Evolutionary conservation across 2,329 filamentous ascomycete species (phyloP).

Genomic region (Basipetospora chlamydospora): DNA sequence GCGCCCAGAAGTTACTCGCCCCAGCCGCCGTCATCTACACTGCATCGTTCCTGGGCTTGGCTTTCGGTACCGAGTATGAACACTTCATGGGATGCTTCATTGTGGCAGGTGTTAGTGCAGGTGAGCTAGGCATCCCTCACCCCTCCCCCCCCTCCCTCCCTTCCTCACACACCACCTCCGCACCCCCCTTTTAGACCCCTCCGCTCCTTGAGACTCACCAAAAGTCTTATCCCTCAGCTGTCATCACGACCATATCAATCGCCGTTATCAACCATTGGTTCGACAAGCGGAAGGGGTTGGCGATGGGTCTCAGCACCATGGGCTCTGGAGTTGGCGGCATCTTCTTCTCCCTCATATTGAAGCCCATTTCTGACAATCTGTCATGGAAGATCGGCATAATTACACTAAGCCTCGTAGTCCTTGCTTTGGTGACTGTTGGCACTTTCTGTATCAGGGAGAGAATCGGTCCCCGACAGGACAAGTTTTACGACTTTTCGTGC

Average conservation of each 20-base stretch:
- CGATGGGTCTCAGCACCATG: constrained; percentile 62
- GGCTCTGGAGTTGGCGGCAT: constrained; percentile 59
- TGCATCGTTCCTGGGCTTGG: constrained; percentile 14
- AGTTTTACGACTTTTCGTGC: constrained; percentile 8
- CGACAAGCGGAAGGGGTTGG: constrained; percentile 54
- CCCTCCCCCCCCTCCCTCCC: constrained; percentile 36
- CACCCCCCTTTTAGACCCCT: too few species aligned
- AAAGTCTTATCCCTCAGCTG: constrained; percentile 41
- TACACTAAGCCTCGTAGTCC: constrained; percentile 32
- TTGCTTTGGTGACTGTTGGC: constrained; percentile 35
- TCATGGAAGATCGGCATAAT: constrained; percentile 35
- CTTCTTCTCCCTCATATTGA: constrained; percentile 37
- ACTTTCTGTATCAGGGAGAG: constrained; percentile 59
- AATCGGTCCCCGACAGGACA: constrained; percentile 16
- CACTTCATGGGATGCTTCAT: constrained; percentile 16
- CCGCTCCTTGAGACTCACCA: constrained; percentile 17
- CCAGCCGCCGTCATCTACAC: constrained; percentile 12
- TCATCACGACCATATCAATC: constrained; percentile 66
- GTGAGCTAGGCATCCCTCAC: constrained; percentile 69
- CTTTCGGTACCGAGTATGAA: constrained; percentile 14
- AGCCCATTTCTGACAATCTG: constrained; percentile 27
- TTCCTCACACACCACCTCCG: too few species aligned
- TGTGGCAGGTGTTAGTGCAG: constrained; percentile 40
- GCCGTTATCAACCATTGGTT: constrained; percentile 71
- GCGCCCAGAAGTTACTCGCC: constrained; percentile 44